phyloP scores from a whole-genome alignment of 148 eudicot species.

The Fagopyrum esculentum region DNA sequence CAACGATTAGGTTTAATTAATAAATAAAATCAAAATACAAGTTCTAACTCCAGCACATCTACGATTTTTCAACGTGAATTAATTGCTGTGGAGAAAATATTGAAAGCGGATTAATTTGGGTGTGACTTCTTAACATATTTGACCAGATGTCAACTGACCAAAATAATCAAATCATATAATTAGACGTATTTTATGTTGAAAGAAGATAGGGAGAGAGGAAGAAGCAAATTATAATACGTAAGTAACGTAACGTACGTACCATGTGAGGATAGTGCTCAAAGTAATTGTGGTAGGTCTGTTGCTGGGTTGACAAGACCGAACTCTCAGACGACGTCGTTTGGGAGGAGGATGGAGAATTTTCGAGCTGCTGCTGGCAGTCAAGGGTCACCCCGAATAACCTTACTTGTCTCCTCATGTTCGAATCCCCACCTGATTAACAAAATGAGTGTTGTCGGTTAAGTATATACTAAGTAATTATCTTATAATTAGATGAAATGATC shows the following conservation, averaged over 20 bases:
- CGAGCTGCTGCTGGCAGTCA: slow-evolving; percentile 38
- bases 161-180: no score
- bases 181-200: no score
- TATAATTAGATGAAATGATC: no score
- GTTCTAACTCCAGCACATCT: no score
- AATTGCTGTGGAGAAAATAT: no score
- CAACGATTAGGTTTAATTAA: slow-evolving; percentile 6
- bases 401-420: slow-evolving; percentile 26
- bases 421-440: neutral
- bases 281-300: neutral
- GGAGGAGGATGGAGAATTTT: slow-evolving; percentile 18
- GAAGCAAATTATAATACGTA: slow-evolving; percentile 1
- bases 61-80: no score
- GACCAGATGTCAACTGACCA: no score
- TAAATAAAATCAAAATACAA: slow-evolving; percentile 16
- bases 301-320: neutral
- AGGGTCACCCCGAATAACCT: slow-evolving; percentile 78
- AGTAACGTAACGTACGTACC: neutral
- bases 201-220: neutral
- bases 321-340: slow-evolving; percentile 29
- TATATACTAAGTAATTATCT: no score
- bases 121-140: no score
- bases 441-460: no score
- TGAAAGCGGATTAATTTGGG: no score
- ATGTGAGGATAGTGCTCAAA: slow-evolving; percentile 3